These are phyloP conservation scores for Hortiboletus campestris DNA, from an alignment of 768 basidiomycete genomes.

Conservation along the genomic window DNA sequence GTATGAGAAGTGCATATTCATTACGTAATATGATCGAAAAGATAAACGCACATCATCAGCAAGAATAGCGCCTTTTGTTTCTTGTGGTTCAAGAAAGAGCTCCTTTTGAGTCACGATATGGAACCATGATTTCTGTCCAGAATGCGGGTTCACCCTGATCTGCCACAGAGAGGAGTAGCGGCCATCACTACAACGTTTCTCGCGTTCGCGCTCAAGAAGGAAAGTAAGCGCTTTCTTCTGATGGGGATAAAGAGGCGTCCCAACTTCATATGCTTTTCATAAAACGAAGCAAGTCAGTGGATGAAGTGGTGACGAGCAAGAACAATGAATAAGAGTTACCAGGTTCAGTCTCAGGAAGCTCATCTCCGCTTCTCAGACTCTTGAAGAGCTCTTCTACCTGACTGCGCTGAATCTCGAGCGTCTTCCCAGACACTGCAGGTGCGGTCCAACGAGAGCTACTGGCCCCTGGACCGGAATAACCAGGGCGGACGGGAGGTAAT, in stretches of 20 bases:
- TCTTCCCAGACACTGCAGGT: conserved; percentile 61
- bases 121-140: conserved; percentile 58
- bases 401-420: conserved; percentile 85
- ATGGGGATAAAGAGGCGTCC: conserved; percentile 90
- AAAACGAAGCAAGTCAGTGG: conserved; percentile 15
- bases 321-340: conserved; percentile 47
- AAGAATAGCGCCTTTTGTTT: conserved; percentile 85
- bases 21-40: conserved; percentile 10
- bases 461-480: conserved; percentile 40
- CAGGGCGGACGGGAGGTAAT: conserved; percentile 41
- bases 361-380: conserved; percentile 82
- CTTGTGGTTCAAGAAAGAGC: conserved; percentile 58
- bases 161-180: conserved; percentile 75
- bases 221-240: conserved; percentile 98
- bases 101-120: conserved; percentile 86
- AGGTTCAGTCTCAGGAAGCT: conserved; percentile 82
- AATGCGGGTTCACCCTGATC: conserved; percentile 46
- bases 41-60: conserved; percentile 86
- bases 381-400: conserved; percentile 95
- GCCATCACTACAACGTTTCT: conserved; percentile 56
- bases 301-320: conserved; percentile 9
- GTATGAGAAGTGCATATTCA: conserved; percentile 7
- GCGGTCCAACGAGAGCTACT: conserved; percentile 52
- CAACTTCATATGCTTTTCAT: conserved; percentile 61
- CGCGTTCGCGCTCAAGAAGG: conserved; percentile 82